These are phyloP conservation scores for Trichomonas gallinae DNA, from an alignment of 208 protist species.

Conservation along the genomic window DNA sequence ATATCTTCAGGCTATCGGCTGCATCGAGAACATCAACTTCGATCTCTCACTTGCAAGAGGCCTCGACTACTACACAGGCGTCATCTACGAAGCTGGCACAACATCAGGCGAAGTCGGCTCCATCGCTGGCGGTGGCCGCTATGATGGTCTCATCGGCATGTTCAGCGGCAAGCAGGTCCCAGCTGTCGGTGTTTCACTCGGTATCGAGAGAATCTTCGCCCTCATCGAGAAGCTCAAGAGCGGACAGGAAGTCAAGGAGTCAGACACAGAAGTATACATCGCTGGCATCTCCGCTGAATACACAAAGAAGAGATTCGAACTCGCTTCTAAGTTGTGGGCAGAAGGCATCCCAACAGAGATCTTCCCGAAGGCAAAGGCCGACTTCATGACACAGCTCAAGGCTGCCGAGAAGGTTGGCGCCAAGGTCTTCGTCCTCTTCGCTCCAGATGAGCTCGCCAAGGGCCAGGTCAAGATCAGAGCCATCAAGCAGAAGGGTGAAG, in stretches of 20 bases:
- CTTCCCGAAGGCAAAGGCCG: constrained; percentile 46
- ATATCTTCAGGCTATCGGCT: constrained; percentile 38
- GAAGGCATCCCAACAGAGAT: constrained; percentile 43
- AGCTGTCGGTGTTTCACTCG: constrained; percentile 60
- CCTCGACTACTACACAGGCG: constrained; percentile 71
- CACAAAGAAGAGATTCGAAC: constrained; percentile 42
- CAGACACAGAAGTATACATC: constrained; percentile 50
- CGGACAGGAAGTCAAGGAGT: constrained; percentile 20
- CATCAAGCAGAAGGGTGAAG: constrained; percentile 12
- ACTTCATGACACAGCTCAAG: constrained; percentile 42
- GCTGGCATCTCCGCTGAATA: constrained; percentile 29
- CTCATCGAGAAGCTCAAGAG: constrained; percentile 43
- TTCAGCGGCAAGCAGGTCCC: constrained; percentile 53
- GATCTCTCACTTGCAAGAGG: constrained; percentile 47
- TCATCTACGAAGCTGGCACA: constrained; percentile 58
- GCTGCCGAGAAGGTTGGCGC: constrained; percentile 35
- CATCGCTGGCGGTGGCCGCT: constrained; percentile 62
- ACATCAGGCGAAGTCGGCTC: constrained; percentile 43
- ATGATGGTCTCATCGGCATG: constrained; percentile 62
- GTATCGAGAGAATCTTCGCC: constrained; percentile 63
- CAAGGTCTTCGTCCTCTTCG: constrained; percentile 49
- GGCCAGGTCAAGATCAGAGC: constrained; percentile 48
- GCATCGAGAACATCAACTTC: constrained; percentile 32
- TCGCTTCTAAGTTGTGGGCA: constrained; percentile 49
- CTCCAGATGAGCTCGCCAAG: constrained; percentile 48